phyloP scores from a whole-genome alignment of 2,329 filamentous ascomycete genomes.

The Neobulgaria alba region DNA sequence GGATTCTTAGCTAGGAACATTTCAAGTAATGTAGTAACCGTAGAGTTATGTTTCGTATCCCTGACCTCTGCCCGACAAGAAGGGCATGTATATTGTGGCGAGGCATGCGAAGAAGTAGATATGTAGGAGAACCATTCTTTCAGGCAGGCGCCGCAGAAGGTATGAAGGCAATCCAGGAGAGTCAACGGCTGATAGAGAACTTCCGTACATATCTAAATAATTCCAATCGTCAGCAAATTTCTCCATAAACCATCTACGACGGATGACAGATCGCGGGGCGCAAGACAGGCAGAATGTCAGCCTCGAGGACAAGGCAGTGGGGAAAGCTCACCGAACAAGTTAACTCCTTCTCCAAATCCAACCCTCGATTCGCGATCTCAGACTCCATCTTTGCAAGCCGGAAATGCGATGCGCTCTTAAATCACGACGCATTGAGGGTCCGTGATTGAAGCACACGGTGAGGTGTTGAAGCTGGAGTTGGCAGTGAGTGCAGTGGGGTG shows the following conservation, averaged over 20 bases:
- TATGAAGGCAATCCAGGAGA: conserved; percentile 87
- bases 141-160: conserved; percentile 89
- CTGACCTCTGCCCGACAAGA: conserved; percentile 83
- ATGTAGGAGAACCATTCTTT: conserved; percentile 95
- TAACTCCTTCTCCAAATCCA: conserved; percentile 86
- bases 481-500: conserved; percentile 1
- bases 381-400: too few species aligned
- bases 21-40: conserved; percentile 79
- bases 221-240: too few species aligned
- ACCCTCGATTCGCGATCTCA: conserved; percentile 41
- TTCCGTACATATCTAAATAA: conserved; percentile 85
- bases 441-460: too few species aligned
- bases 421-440: too few species aligned
- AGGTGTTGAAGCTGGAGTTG: too few species aligned
- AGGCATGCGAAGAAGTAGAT: conserved; percentile 21
- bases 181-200: conserved; percentile 85
- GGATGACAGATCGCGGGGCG: too few species aligned
- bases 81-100: conserved; percentile 69
- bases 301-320: not conserved
- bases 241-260: too few species aligned
- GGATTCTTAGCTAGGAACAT: conserved; percentile 80
- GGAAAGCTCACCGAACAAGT: conserved; percentile 73
- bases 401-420: too few species aligned
- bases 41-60: conserved; percentile 83
- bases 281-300: too few species aligned